A percentile compares a stretch with the other conserved stretches of the same genome.
Conservation (phyloP, 2,329 filamentous ascomycete species). For the Aspergillus pseudoterreus region DNA sequence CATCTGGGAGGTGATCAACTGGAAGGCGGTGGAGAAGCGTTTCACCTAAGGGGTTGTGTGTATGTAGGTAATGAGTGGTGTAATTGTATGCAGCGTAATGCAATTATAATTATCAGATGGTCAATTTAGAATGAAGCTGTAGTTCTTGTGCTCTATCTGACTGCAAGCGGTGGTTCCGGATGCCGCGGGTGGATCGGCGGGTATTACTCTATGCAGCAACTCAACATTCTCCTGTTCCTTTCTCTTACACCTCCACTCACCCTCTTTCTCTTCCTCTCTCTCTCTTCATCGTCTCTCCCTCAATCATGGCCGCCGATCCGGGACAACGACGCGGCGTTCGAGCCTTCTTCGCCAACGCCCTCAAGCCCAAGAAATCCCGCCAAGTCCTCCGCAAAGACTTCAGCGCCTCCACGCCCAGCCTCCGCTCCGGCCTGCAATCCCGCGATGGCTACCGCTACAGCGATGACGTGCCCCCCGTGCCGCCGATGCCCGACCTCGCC, state of each 20-base stretch:
- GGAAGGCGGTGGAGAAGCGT: constrained; percentile 81
- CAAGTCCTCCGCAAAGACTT: constrained; percentile 32
- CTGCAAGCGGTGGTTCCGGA: background rate
- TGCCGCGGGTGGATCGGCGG: background rate
- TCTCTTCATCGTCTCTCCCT: background rate
- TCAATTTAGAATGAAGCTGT: too few species aligned
- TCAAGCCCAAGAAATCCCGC: constrained; percentile 35
- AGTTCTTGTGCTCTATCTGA: background rate
- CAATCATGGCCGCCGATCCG: constrained; percentile 27
- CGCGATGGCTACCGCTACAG: constrained; percentile 4
- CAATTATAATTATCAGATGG: too few species aligned
- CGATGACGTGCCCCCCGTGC: constrained; percentile 26
- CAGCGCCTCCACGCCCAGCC: constrained; percentile 27
- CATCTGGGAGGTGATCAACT: constrained; percentile 95
- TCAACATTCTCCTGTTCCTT: constrained; percentile 2
- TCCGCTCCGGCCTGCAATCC: constrained; percentile 20
- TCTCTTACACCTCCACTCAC: background rate
- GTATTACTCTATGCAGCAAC: background rate
- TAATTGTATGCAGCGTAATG: too few species aligned
- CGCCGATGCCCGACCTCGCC: constrained; percentile 19
- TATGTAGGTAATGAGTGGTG: background rate
- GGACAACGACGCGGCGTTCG: constrained; percentile 28
- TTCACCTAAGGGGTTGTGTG: constrained; percentile 49
- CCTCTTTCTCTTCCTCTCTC: background rate
- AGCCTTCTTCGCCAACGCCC: constrained; percentile 25